phyloP scores from a whole-genome alignment of 305 asterid species.

The Withania somnifera region DNA sequence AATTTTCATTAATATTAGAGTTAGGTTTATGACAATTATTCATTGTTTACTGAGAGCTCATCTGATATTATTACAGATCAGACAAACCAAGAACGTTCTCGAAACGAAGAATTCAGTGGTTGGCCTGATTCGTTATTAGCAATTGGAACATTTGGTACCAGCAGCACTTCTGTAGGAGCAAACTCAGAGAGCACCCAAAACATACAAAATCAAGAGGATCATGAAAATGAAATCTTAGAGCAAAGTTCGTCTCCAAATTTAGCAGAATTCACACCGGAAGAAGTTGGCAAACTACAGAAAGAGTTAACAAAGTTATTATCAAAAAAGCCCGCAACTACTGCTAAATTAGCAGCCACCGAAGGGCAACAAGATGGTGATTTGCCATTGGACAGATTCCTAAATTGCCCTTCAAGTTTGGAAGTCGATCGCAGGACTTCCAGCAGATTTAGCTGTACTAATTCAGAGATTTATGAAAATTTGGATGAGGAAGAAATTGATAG shows the following conservation, averaged over 20 bases:
- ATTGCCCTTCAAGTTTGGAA: slow-evolving; percentile 87
- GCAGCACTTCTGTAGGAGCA: slow-evolving; percentile 23
- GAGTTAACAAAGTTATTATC: slow-evolving; percentile 50
- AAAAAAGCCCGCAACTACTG: slow-evolving; percentile 22
- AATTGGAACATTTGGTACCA: slow-evolving; percentile 66
- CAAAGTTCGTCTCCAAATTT: slow-evolving; percentile 51
- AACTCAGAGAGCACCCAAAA: slow-evolving; percentile 15
- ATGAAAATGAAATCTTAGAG: slow-evolving; percentile 15
- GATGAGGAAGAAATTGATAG: slow-evolving; percentile 79
- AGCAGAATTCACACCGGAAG: slow-evolving; percentile 71
- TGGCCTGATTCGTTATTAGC: slow-evolving; percentile 68
- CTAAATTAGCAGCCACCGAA: slow-evolving; percentile 19
- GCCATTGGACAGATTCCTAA: slow-evolving; percentile 79
- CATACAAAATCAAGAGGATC: slow-evolving; percentile 5
- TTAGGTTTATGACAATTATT: too few relatives aligned
- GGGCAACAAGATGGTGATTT: slow-evolving; percentile 29
- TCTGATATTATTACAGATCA: slow-evolving; percentile 24
- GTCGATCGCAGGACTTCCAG: slow-evolving; percentile 60
- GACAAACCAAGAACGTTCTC: slow-evolving; percentile 22
- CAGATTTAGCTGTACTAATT: slow-evolving; percentile 34
- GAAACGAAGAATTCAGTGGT: slow-evolving; percentile 47
- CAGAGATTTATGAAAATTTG: slow-evolving; percentile 12
- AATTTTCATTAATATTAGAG: too few relatives aligned
- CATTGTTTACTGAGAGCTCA: too few relatives aligned
- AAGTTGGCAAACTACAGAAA: slow-evolving; percentile 55